Percentiles rank a stretch among this genome's conserved stretches.
Evolutionary conservation across 805 yeast species (phyloP).

Genomic region (Metschnikowia corniflorae): DNA sequence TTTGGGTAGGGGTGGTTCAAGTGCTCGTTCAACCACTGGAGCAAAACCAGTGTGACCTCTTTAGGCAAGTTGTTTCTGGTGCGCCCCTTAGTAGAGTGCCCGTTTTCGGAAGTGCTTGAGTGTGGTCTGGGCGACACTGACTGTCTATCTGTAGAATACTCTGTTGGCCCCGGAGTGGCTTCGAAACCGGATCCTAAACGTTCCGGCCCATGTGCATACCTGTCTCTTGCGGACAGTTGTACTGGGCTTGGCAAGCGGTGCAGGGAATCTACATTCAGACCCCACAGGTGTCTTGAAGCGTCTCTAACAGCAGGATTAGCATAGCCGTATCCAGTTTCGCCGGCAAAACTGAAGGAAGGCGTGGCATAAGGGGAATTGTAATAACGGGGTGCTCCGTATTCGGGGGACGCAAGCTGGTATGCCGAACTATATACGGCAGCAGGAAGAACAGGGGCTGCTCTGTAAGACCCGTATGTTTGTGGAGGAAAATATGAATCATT

Average conservation of each 20-base stretch:
- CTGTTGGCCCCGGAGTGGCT: no score
- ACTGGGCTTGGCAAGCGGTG: constrained; percentile 2
- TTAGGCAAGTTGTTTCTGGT: constrained; percentile 74
- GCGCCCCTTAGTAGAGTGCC: constrained; percentile 17
- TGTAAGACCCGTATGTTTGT: constrained; percentile 6
- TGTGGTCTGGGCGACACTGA: neutral
- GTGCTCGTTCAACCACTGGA: constrained; percentile 72
- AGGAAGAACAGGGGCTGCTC: constrained; percentile 5
- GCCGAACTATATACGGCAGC: constrained; percentile 1
- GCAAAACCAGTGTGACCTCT: constrained; percentile 66
- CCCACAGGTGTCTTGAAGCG: constrained; percentile 2
- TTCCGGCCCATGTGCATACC: neutral
- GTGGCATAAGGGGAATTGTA: constrained; percentile 4
- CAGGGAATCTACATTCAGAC: neutral
- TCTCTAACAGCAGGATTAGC: no score
- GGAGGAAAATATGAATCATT: constrained; percentile 5
- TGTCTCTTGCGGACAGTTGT: neutral
- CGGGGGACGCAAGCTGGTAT: constrained; percentile 9
- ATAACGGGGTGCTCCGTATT: constrained; percentile 13
- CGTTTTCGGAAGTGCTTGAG: constrained; percentile 3
- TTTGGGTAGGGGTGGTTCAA: constrained; percentile 82
- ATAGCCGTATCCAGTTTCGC: constrained; percentile 6
- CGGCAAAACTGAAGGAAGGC: constrained; percentile 7
- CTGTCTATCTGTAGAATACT: neutral
- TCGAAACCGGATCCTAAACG: neutral